A percentile compares a stretch with the other conserved stretches of the same genome.
Evolutionary conservation across 495 filamentous ascomycete species (phyloP).

Genomic region (Pyrenula massariospora): DNA sequence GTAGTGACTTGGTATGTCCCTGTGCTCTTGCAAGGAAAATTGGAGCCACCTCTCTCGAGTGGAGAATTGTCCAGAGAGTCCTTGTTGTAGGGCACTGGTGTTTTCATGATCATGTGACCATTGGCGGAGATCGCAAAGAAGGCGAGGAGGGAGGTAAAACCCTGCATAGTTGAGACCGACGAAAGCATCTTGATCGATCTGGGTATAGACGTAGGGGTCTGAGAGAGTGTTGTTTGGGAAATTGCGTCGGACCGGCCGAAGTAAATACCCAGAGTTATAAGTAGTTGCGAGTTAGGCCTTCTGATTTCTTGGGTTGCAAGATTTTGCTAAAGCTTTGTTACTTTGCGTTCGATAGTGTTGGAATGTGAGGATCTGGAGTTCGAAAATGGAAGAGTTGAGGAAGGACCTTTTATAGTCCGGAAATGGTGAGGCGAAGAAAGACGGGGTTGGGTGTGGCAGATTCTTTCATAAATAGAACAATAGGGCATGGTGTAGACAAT

Average conservation of each 20-base stretch:
- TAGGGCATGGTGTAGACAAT: not conserved
- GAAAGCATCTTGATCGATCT: conserved; percentile 1
- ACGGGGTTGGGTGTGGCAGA: not conserved
- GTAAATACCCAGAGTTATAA: not conserved
- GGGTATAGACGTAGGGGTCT: not conserved
- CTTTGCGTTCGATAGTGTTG: not conserved
- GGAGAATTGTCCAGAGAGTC: conserved; percentile 46
- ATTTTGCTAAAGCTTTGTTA: not conserved
- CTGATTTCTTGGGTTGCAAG: not conserved
- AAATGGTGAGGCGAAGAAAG: not conserved
- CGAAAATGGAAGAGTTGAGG: not conserved
- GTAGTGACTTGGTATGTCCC: conserved; percentile 4
- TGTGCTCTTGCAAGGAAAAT: conserved; percentile 69
- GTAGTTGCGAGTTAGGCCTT: not conserved
- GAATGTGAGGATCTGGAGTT: not conserved
- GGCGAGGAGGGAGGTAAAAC: conserved; percentile 29
- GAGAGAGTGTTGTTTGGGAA: not conserved
- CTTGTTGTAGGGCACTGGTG: conserved; percentile 52
- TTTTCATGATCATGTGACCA: conserved; percentile 63
- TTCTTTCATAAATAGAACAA: not conserved
- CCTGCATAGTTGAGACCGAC: conserved; percentile 1
- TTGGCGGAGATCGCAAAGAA: conserved; percentile 33
- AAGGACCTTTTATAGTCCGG: not conserved
- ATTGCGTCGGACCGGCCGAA: not conserved
- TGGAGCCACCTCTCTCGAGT: conserved; percentile 39